phyloP scores from a whole-genome alignment of 1,139 yeast species.

The Blastobotrys buckinghamii region DNA sequence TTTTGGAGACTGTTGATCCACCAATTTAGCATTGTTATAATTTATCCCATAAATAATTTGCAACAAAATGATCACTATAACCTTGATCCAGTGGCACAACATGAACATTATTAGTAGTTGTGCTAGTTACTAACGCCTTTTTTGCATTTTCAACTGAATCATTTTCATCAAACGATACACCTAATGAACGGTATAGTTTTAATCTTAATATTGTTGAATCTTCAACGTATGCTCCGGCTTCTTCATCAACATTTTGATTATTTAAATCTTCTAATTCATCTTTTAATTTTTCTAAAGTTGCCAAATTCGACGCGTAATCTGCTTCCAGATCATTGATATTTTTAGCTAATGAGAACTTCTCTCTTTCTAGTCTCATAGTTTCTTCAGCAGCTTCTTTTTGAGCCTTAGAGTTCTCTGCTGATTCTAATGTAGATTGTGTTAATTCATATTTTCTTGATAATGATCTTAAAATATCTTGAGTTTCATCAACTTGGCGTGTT shows the following conservation, averaged over 20 bases:
- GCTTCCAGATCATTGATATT: slow-evolving; percentile 52
- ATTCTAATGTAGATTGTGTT: slow-evolving; percentile 28
- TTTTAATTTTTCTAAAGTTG: slow-evolving; percentile 40
- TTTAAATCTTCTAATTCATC: slow-evolving; percentile 37
- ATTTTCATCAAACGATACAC: slow-evolving; percentile 30
- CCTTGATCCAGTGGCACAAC: slow-evolving; percentile 51
- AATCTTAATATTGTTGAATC: slow-evolving; percentile 36
- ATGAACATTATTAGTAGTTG: slow-evolving; percentile 43
- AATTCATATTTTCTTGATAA: slow-evolving; percentile 30
- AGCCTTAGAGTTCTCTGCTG: slow-evolving; percentile 31
- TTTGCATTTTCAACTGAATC: slow-evolving; percentile 31
- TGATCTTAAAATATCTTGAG: slow-evolving; percentile 20
- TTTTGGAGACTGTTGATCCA: slow-evolving; percentile 41
- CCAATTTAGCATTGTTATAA: slow-evolving; percentile 38
- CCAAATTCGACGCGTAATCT: slow-evolving; percentile 43
- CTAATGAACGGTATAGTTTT: slow-evolving; percentile 35
- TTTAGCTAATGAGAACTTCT: slow-evolving; percentile 51
- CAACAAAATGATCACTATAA: slow-evolving; percentile 56
- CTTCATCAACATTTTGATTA: slow-evolving; percentile 29
- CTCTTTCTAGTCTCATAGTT: slow-evolving; percentile 39
- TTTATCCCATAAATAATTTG: slow-evolving; percentile 70
- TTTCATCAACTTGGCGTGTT: slow-evolving; percentile 17
- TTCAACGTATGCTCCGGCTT: slow-evolving; percentile 29
- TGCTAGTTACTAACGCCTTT: slow-evolving; percentile 48
- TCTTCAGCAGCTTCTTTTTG: slow-evolving; percentile 25